Evolutionary conservation across 257 asterid species (phyloP), one percentile per base, ranked within the genome.

Genomic region (Agastache rugosa): DNA sequence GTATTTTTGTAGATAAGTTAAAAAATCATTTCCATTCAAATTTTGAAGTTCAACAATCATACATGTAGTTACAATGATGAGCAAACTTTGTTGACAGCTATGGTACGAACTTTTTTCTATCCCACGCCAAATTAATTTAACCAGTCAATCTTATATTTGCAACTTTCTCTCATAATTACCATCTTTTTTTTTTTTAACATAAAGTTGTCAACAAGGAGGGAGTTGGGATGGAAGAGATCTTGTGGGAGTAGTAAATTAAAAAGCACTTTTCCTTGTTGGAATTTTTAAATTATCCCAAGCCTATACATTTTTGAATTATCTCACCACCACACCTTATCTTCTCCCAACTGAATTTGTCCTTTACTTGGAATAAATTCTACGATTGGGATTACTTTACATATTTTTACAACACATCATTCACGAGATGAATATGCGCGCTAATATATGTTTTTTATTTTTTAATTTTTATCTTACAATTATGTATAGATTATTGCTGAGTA

Each of bases 191-290:
- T 54, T 14, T n/a, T n/a, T n/a, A n/a, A 42, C 19, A 31, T 44
- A 72, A 72, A 78, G 82, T 72, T 72, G 60, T 19, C 29, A 56
- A 71, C 60, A 54, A 71, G 62, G 19, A 67, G 62, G 66, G 42
- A 25, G 76, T 61, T 78, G 69, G 76, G 51, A 59, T 60, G 62
- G 78, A 44, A 39, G 53, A 67, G 51, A 73, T 63, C 82, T 73
- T 78, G 82, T 78, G 78, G 60, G 0, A 23, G 41, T 53, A 56
- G n/a, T 25, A 60, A 23, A 37, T 39, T 73, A 19, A 8, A 79
- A 62, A 74, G 63, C 45, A 60, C 5, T 5, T 58, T 19, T 44
- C 23, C 19, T 20, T 20, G 16, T 71, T 69, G 29, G 23, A 35
- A 19, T 4, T 11, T 71, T 70, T 51, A 16, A n/a, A 70, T 55